phyloP scores from a whole-genome alignment of 1,139 yeast species.

The Geotrichum reessii region DNA sequence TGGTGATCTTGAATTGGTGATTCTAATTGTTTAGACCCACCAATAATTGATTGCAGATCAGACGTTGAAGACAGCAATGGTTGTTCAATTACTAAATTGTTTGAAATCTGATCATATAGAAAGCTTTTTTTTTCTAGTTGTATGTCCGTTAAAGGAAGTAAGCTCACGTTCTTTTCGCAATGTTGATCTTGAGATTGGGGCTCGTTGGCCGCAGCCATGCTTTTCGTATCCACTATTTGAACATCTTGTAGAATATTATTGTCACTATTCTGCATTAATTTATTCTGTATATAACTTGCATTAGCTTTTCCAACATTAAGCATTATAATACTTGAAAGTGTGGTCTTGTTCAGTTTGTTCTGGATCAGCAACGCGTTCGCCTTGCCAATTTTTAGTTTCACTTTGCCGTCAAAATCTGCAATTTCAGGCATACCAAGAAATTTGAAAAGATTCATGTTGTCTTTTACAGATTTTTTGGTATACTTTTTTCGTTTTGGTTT shows the following conservation, averaged over 20 bases:
- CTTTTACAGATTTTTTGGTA: background rate
- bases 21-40: background rate
- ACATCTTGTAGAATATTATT: background rate
- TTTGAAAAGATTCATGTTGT: background rate
- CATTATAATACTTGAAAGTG: background rate
- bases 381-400: constrained; percentile 7
- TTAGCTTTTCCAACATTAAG: background rate
- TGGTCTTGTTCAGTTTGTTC: background rate
- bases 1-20: background rate
- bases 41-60: background rate
- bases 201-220: background rate
- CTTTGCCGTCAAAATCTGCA: constrained; percentile 1
- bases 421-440: constrained; percentile 3
- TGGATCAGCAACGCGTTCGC: constrained; percentile 4
- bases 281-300: background rate
- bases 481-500: background rate
- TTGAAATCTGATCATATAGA: background rate
- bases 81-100: background rate
- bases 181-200: background rate
- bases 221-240: background rate
- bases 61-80: background rate
- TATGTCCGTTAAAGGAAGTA: background rate
- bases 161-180: background rate
- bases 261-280: background rate
- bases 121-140: background rate